These are phyloP conservation scores for Tephrocybe sp. DNA, from an alignment of 768 basidiomycete genomes.

Conservation along the genomic window DNA sequence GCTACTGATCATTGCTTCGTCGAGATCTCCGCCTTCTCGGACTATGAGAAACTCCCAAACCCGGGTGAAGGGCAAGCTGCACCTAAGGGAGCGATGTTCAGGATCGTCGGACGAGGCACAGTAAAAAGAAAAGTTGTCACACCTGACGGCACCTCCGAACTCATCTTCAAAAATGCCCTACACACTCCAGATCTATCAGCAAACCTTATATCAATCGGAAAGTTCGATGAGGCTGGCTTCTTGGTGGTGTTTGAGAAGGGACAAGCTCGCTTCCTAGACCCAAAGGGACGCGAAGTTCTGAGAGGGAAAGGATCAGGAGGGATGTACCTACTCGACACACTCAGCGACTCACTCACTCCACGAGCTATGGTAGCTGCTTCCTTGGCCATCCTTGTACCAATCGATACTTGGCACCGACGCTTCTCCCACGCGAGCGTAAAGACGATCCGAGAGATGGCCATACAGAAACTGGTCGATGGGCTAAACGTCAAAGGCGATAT, in stretches of 20 bases:
- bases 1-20: conserved; percentile 24
- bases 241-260: neutral
- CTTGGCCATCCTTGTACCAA: too few species aligned
- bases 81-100: neutral
- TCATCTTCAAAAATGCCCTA: conserved; percentile 22
- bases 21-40: conserved; percentile 14
- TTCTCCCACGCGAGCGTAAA: too few species aligned
- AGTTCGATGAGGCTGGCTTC: neutral
- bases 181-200: neutral
- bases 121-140: neutral
- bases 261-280: neutral
- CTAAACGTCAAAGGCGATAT: too few species aligned
- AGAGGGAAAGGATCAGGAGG: neutral
- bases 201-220: neutral
- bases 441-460: too few species aligned
- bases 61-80: neutral
- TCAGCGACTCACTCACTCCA: too few species aligned
- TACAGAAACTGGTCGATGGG: too few species aligned
- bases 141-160: neutral
- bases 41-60: neutral
- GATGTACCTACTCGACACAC: neutral
- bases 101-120: neutral
- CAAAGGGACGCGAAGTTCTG: neutral
- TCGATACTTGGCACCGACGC: too few species aligned
- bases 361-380: too few species aligned